phyloP scores from a whole-genome alignment of 2,329 filamentous ascomycete species.

The Trichocomaceae sp. region DNA sequence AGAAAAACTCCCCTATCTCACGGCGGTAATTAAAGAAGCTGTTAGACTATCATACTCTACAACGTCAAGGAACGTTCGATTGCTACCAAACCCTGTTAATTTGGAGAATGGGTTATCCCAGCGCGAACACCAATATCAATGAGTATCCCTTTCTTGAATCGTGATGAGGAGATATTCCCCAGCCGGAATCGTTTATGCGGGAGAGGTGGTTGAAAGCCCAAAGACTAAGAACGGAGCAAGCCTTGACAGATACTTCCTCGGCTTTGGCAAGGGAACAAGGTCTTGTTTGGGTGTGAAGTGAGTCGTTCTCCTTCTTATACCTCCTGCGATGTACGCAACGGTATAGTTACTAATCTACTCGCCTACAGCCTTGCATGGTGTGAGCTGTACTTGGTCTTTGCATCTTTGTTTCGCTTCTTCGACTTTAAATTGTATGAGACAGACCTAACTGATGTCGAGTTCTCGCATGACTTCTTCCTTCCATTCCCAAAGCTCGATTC shows the following conservation, averaged over 20 bases:
- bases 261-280: conserved; percentile 34
- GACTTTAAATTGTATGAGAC: conserved; percentile 8
- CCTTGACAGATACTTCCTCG: conserved; percentile 25
- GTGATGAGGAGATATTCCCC: conserved; percentile 24
- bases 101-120: conserved; percentile 13
- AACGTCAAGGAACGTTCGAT: neutral
- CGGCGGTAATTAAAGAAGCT: conserved; percentile 14
- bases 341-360: neutral
- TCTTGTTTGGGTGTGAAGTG: conserved; percentile 38
- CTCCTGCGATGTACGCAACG: neutral
- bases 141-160: conserved; percentile 17
- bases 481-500: conserved; percentile 3
- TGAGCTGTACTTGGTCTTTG: conserved; percentile 6
- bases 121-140: conserved; percentile 14
- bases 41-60: conserved; percentile 3
- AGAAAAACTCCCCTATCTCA: conserved; percentile 25
- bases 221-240: conserved; percentile 12
- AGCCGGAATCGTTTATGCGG: conserved; percentile 21
- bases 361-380: neutral
- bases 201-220: conserved; percentile 24
- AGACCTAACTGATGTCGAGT: conserved; percentile 3
- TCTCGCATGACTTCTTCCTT: conserved; percentile 8
- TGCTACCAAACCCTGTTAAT: neutral
- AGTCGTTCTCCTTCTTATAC: neutral
- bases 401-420: conserved; percentile 5